Evolutionary conservation across 2,329 filamentous ascomycete genomes (phyloP).

Genomic region (Fusarium globosum): DNA sequence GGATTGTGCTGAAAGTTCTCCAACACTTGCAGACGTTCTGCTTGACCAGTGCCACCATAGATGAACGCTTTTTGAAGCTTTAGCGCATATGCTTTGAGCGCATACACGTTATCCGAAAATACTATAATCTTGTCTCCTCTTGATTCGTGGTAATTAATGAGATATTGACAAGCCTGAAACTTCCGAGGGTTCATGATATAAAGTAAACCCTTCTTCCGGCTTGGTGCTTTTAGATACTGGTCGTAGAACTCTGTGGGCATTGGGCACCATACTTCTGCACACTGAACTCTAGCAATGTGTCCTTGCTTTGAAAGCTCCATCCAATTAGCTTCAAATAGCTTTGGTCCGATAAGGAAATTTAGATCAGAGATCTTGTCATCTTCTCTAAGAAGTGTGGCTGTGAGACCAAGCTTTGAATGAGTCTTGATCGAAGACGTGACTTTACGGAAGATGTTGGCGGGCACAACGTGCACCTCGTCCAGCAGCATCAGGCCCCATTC

Average conservation of each 20-base stretch:
- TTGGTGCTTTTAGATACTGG: slow-evolving; percentile 82
- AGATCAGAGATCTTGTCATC: slow-evolving; percentile 98
- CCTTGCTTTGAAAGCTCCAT: slow-evolving; percentile 98
- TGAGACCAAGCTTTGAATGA: slow-evolving; percentile 94
- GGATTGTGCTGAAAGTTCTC: slow-evolving; percentile 97
- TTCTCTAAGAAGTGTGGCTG: slow-evolving; percentile 92
- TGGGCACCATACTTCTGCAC: slow-evolving; percentile 98
- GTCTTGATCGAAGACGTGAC: slow-evolving; percentile 94
- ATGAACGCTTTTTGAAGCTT: slow-evolving; percentile 91
- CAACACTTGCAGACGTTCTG: slow-evolving; percentile 86
- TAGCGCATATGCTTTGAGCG: slow-evolving; percentile 84
- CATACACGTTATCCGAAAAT: slow-evolving; percentile 97
- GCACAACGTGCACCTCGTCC: slow-evolving; percentile 98
- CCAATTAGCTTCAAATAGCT: slow-evolving; percentile 99
- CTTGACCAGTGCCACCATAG: slow-evolving; percentile 86
- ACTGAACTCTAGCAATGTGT: slow-evolving; percentile 96
- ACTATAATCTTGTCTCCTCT: slow-evolving; percentile 98
- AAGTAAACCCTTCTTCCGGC: slow-evolving; percentile 64
- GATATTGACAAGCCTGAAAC: slow-evolving; percentile 95
- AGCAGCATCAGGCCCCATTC: slow-evolving; percentile 99
- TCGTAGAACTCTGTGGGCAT: slow-evolving; percentile 99
- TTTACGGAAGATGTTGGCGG: slow-evolving; percentile 94
- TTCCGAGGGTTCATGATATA: slow-evolving; percentile 99
- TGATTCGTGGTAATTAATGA: slow-evolving; percentile 97
- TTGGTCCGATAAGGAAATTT: slow-evolving; percentile 97